Conservation (phyloP, 352 stramenopile genomes). For the Phytophthora pinifolia region DNA sequence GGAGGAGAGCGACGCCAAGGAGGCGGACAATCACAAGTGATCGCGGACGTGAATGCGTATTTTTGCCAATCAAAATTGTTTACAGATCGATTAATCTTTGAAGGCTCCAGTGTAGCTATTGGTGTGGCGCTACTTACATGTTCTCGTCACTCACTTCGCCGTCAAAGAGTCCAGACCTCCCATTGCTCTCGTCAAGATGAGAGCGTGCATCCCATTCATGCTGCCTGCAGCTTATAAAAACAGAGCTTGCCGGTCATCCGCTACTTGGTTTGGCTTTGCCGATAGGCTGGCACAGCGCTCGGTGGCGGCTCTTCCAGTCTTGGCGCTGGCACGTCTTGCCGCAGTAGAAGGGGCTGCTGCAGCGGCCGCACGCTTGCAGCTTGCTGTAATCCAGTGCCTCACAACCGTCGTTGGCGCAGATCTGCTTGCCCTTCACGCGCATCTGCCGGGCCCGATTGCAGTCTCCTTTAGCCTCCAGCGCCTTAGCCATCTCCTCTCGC, state of each 20-base stretch:
- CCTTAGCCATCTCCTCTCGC: conserved; percentile 70
- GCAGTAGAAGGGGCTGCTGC: conserved; percentile 76
- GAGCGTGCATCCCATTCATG: too few relatives aligned
- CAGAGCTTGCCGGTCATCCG: neutral
- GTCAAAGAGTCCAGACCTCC: too few relatives aligned
- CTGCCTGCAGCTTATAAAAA: neutral
- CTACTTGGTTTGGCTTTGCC: conserved; percentile 3
- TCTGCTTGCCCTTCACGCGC: conserved; percentile 44
- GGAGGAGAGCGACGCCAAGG: conserved; percentile 36
- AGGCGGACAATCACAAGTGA: conserved; percentile 29
- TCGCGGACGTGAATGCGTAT: conserved; percentile 2
- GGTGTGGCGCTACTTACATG: too few relatives aligned
- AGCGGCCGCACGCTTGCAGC: conserved; percentile 54
- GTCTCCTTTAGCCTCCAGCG: conserved; percentile 66
- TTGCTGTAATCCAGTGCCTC: conserved; percentile 49
- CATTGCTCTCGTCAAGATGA: too few relatives aligned
- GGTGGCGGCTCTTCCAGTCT: conserved; percentile 72
- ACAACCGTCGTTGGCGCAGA: conserved; percentile 56
- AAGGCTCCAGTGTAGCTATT: too few relatives aligned
- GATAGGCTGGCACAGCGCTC: conserved; percentile 39
- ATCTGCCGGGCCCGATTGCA: conserved; percentile 42
- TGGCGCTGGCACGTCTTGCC: conserved; percentile 56
- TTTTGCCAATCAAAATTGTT: conserved; percentile 30
- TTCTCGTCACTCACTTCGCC: too few relatives aligned
- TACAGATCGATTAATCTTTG: conserved; percentile 31